These are phyloP conservation scores for Nigrospora sphaerica DNA, from an alignment of 2,329 filamentous ascomycete genomes.

Conservation along the genomic window DNA sequence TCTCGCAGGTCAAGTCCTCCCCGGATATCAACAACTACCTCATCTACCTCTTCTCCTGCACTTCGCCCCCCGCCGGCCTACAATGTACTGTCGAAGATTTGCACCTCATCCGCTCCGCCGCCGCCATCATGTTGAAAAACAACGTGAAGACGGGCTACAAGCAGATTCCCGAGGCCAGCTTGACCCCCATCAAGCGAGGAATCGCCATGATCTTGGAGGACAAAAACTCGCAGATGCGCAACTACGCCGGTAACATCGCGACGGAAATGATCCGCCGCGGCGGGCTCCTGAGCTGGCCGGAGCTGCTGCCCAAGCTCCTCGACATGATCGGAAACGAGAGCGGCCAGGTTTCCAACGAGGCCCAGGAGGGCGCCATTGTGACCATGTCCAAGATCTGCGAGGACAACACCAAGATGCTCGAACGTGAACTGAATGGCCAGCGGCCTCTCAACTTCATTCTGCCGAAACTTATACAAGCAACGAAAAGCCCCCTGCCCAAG, in stretches of 20 bases:
- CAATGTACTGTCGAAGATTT: slow-evolving; percentile 54
- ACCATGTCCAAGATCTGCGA: slow-evolving; percentile 94
- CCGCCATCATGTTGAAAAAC: slow-evolving; percentile 94
- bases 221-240: slow-evolving; percentile 73
- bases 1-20: slow-evolving; percentile 77
- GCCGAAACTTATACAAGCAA: slow-evolving; percentile 84
- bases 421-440: slow-evolving; percentile 82
- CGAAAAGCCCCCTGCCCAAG: slow-evolving; percentile 65
- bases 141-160: slow-evolving; percentile 73
- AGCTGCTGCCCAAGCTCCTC: slow-evolving; percentile 77
- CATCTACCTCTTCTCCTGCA: slow-evolving; percentile 77
- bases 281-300: slow-evolving; percentile 84
- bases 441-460: slow-evolving; percentile 82
- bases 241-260: slow-evolving; percentile 85
- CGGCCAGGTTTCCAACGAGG: slow-evolving; percentile 60
- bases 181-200: slow-evolving; percentile 71
- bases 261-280: slow-evolving; percentile 83
- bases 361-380: slow-evolving; percentile 89
- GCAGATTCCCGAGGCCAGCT: slow-evolving; percentile 64
- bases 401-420: slow-evolving; percentile 81
- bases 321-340: slow-evolving; percentile 67
- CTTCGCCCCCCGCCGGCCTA: slow-evolving; percentile 54
- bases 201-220: slow-evolving; percentile 78
- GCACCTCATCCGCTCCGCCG: slow-evolving; percentile 74
- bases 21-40: slow-evolving; percentile 98